A percentile compares a stretch with the other conserved stretches of the same genome.
Conservation (phyloP, 2,329 filamentous ascomycete species). For the Blastomyces emzantsi region DNA sequence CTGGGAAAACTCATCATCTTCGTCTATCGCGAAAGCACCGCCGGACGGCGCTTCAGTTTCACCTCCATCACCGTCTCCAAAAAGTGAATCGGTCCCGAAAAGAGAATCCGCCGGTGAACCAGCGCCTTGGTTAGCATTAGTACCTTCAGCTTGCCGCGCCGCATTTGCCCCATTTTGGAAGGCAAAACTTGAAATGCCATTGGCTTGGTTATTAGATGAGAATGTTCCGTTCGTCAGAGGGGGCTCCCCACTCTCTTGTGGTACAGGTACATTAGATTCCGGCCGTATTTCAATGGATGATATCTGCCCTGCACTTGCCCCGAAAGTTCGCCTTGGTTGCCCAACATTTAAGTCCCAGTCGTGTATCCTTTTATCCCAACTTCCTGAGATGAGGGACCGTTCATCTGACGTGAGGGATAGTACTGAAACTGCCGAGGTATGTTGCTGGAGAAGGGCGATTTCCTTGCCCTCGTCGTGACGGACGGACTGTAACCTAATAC, state of each 20-base stretch:
- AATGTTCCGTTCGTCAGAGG: constrained; percentile 57
- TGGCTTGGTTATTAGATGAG: constrained; percentile 61
- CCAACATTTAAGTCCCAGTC: constrained; percentile 96
- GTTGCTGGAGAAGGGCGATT: constrained; percentile 69
- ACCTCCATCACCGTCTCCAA: constrained; percentile 65
- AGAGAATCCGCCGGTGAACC: constrained; percentile 67
- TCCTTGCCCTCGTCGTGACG: constrained; percentile 90
- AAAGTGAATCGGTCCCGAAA: constrained; percentile 79
- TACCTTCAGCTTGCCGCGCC: constrained; percentile 20
- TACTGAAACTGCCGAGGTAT: constrained; percentile 87
- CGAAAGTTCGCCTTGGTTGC: constrained; percentile 63
- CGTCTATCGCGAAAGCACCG: constrained; percentile 64
- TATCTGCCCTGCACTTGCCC: constrained; percentile 71
- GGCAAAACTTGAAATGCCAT: constrained; percentile 48
- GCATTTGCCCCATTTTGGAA: constrained; percentile 28
- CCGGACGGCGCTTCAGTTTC: constrained; percentile 42
- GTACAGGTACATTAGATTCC: constrained; percentile 63
- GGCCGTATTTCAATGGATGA: constrained; percentile 81
- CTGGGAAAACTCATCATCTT: constrained; percentile 72
- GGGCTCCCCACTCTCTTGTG: constrained; percentile 56
- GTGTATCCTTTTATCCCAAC: constrained; percentile 90
- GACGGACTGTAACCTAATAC: constrained; percentile 87
- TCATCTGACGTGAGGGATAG: constrained; percentile 76
- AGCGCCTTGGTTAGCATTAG: constrained; percentile 45
- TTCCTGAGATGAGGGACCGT: constrained; percentile 76